These are phyloP conservation scores for Alternaria dauci DNA, from an alignment of 2,329 filamentous ascomycete genomes.

Conservation along the genomic window DNA sequence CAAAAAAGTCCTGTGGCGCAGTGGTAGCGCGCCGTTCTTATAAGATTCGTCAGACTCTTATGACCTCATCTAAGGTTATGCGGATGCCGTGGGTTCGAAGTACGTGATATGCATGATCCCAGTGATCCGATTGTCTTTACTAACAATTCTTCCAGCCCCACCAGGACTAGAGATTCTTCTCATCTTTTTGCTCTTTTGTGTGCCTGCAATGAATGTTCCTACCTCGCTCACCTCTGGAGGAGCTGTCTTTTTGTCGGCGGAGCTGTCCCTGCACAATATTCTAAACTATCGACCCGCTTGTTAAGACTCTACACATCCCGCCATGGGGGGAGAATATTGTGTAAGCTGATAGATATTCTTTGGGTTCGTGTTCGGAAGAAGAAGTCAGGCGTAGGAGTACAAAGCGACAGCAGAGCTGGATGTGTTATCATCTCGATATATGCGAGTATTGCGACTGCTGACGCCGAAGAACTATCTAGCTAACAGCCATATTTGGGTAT, in stretches of 20 bases:
- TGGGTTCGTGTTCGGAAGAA: background rate
- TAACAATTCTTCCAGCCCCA: conserved; percentile 16
- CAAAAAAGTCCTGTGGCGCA: conserved; percentile 53
- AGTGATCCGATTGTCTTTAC: conserved; percentile 7
- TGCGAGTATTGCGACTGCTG: background rate
- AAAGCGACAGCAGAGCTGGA: background rate
- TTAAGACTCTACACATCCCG: background rate
- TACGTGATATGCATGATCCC: conserved; percentile 4
- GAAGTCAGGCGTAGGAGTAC: background rate
- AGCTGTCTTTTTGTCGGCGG: background rate
- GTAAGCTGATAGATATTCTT: background rate
- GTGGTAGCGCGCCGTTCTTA: conserved; percentile 62
- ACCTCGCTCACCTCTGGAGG: background rate
- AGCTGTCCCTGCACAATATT: background rate
- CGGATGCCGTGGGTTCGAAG: conserved; percentile 56
- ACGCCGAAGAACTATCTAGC: background rate
- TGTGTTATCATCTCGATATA: background rate
- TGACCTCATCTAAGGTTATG: conserved; percentile 51
- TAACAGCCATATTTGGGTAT: background rate
- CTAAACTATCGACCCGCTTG: background rate
- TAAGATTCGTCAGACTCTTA: conserved; percentile 51
- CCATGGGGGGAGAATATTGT: background rate
- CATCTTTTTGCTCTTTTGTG: conserved; percentile 7
- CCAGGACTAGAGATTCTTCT: conserved; percentile 18
- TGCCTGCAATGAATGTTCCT: background rate